Evolutionary conservation across 2,329 filamentous ascomycete species (phyloP), one percentile per base, ranked within the genome.

Genomic region (Gyromitra esculenta): DNA sequence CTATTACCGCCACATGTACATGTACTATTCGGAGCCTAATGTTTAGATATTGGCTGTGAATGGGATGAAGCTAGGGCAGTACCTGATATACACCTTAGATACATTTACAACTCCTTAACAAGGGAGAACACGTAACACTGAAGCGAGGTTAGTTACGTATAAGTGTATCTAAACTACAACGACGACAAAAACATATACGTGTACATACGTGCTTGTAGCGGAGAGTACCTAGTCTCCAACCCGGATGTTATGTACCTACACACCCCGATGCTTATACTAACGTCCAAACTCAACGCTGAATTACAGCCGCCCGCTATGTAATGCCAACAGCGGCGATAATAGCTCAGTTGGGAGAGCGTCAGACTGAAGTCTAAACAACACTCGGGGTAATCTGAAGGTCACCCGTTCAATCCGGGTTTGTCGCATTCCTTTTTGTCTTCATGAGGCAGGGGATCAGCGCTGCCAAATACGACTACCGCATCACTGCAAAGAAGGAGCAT

Each of bases 391-490:
- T 56, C 52, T 31, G 52, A 59, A 59, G 35, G 56, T 59, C 56
- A 57, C 54, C 54, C 25, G 25, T 57, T 35, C 54, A 18, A 41
- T 41, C n/a, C 21, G 52, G 52, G 52, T 56, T 56, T 56, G 52
- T 25, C 52, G 52, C 52, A 56, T 35, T 31, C 15, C 52, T 56
- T 56, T 56, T 56, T 56, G 25, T 11, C 4, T 11, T 1, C 9
- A 4, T 21, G 11, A 35, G 9, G 41, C 3, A 50, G 39, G 6
- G 39, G 31, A 9, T 31, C 2, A 31, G 4, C 25, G 25, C 25
- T 4, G 4, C 25, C 2, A 31, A 31, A 4, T 31, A 31, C 25
- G 25, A 31, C 25, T 31, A 31, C 25, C 15, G 18, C 15, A 52
- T 52, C 15, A 5, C 1, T 2, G 25, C 2, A 31, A 31, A 31